Evolutionary conservation across 2,329 filamentous ascomycete species (phyloP).

Genomic region (Fusarium miscanthi): DNA sequence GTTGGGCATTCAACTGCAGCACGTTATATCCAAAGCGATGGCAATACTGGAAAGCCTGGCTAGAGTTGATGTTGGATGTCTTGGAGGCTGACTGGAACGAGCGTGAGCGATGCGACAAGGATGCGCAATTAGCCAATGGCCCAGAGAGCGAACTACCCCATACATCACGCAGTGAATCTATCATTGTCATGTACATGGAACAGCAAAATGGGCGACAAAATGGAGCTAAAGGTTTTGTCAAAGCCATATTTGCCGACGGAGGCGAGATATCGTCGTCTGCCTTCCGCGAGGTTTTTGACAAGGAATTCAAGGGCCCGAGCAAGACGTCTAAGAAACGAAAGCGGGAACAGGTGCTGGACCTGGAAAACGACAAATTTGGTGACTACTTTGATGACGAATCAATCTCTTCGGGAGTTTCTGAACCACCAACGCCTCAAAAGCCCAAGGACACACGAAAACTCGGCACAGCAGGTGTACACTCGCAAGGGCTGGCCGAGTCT

Average conservation of each 20-base stretch:
- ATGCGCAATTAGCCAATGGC: constrained; percentile 41
- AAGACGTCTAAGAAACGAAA: constrained; percentile 62
- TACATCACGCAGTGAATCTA: constrained; percentile 60
- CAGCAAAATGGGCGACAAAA: constrained; percentile 58
- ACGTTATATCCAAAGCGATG: constrained; percentile 78
- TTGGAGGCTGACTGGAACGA: constrained; percentile 77
- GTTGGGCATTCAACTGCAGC: constrained; percentile 95
- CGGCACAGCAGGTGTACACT: constrained; percentile 35
- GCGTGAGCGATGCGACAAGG: constrained; percentile 61
- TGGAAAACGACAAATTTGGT: constrained; percentile 69
- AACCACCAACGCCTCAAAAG: constrained; percentile 59
- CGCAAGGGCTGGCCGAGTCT: constrained; percentile 60
- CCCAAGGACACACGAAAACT: constrained; percentile 41
- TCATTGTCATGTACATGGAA: constrained; percentile 70
- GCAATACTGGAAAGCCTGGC: constrained; percentile 83
- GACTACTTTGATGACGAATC: constrained; percentile 71
- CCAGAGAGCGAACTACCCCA: constrained; percentile 39
- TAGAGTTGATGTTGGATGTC: constrained; percentile 82
- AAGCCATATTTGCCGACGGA: constrained; percentile 76
- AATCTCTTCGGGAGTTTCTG: constrained; percentile 58
- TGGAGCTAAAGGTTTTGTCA: constrained; percentile 66
- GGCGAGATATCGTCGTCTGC: constrained; percentile 61
- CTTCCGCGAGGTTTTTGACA: constrained; percentile 75
- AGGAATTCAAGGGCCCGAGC: constrained; percentile 62
- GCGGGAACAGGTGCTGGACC: constrained; percentile 59